These are phyloP conservation scores for Alternaria sp. DNA, from an alignment of 2,329 filamentous ascomycete species.

Conservation along the genomic window DNA sequence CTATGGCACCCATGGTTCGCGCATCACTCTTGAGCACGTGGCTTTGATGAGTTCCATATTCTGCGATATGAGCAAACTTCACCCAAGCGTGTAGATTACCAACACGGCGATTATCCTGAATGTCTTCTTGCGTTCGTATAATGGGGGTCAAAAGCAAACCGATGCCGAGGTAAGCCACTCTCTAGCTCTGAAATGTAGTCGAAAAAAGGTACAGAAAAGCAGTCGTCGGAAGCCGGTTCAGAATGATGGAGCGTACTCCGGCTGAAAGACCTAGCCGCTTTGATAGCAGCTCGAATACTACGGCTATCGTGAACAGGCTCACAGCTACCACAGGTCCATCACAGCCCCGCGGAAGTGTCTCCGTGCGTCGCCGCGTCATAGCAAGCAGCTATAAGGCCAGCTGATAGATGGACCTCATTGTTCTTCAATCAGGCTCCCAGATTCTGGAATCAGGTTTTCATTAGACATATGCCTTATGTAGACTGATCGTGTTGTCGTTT, in stretches of 20 bases:
- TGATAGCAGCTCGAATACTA: background rate
- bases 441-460: background rate
- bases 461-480: background rate
- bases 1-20: background rate
- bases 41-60: background rate
- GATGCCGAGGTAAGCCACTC: background rate
- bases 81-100: background rate
- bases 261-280: background rate
- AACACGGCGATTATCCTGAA: background rate
- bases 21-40: conserved; percentile 1
- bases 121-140: background rate
- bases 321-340: background rate
- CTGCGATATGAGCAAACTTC: background rate
- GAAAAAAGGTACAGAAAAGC: background rate
- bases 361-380: conserved; percentile 1
- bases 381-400: background rate
- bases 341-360: background rate
- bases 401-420: background rate
- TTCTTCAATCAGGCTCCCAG: background rate
- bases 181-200: background rate
- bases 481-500: background rate
- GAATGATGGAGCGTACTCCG: background rate
- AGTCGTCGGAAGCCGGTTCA: background rate
- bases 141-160: background rate
- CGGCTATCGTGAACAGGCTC: background rate